These are phyloP conservation scores for Gentiana macrophylla DNA, from an alignment of 257 asterid genomes.

Conservation along the genomic window DNA sequence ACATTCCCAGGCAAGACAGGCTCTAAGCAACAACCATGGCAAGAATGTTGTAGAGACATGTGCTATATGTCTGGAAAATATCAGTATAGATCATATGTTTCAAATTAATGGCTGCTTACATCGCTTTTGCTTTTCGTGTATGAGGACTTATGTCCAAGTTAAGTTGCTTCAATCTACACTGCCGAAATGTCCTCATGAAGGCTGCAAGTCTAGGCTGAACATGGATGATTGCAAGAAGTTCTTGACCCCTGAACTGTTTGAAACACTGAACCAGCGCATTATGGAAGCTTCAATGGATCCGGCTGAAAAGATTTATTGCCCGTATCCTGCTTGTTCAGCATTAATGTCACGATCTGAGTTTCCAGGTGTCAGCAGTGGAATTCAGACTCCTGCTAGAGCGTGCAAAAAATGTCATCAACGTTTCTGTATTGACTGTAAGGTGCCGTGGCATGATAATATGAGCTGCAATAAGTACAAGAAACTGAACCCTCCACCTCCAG, in stretches of 20 bases:
- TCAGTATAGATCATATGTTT: slow-evolving; percentile 28
- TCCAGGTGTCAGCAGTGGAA: background rate
- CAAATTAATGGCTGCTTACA: slow-evolving; percentile 33
- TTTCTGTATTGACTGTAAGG: slow-evolving; percentile 32
- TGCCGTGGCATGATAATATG: slow-evolving; percentile 47
- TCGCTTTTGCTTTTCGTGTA: slow-evolving; percentile 40
- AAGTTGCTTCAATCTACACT: slow-evolving; percentile 35
- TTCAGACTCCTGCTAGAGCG: background rate
- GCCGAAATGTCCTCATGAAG: slow-evolving; percentile 28
- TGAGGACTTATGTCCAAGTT: slow-evolving; percentile 40
- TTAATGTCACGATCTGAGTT: slow-evolving; percentile 20
- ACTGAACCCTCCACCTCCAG: slow-evolving; percentile 27
- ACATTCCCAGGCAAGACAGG: slow-evolving; percentile 16
- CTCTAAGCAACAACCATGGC: slow-evolving; percentile 12
- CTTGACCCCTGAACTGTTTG: slow-evolving; percentile 13
- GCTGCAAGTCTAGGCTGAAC: slow-evolving; percentile 15
- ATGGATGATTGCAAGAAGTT: slow-evolving; percentile 20
- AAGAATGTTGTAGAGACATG: slow-evolving; percentile 27
- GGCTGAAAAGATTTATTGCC: slow-evolving; percentile 24
- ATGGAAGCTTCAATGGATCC: slow-evolving; percentile 23
- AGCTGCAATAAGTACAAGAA: slow-evolving; percentile 20
- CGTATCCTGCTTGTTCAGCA: slow-evolving; percentile 22
- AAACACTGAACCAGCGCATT: slow-evolving; percentile 14
- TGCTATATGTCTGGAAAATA: slow-evolving; percentile 45
- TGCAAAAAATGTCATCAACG: slow-evolving; percentile 1